phyloP scores from a whole-genome alignment of 2,329 filamentous ascomycete species.

The Penicillium nordicum region DNA sequence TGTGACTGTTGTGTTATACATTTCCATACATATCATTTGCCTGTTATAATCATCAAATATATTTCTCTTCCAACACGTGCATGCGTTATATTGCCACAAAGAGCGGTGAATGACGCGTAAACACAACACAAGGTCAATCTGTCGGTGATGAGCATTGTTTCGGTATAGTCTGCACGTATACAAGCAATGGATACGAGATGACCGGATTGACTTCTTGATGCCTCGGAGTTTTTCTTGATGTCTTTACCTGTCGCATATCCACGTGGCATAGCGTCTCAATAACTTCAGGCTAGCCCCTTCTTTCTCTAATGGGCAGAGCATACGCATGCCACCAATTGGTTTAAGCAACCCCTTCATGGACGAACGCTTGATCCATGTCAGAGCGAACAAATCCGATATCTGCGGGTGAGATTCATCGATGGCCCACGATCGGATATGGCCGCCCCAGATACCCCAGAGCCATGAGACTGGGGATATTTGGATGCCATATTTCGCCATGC shows the following conservation, averaged over 20 bases:
- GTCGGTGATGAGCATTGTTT: background rate
- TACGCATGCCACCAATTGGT: background rate
- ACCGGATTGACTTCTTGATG: background rate
- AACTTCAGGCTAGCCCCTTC: background rate
- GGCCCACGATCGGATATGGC: conserved; percentile 4
- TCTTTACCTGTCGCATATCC: background rate
- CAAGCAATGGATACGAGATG: background rate
- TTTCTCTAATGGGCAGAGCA: background rate
- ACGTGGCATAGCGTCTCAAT: background rate
- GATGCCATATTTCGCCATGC: background rate
- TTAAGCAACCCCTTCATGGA: background rate
- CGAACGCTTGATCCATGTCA: background rate
- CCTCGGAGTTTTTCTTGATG: background rate
- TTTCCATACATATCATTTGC: background rate
- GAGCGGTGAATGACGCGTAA: background rate
- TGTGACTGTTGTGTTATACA: background rate
- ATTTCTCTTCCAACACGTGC: background rate
- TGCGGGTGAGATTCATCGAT: background rate
- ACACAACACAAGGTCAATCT: background rate
- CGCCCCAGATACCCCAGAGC: background rate
- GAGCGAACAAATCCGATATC: background rate
- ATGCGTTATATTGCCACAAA: background rate
- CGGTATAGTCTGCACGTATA: background rate
- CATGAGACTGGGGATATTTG: background rate
- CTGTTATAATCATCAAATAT: background rate